Percentiles rank a stretch among this genome's conserved stretches.
Conservation (phyloP, 352 stramenopile species). For the Phytophthora kernoviae region DNA sequence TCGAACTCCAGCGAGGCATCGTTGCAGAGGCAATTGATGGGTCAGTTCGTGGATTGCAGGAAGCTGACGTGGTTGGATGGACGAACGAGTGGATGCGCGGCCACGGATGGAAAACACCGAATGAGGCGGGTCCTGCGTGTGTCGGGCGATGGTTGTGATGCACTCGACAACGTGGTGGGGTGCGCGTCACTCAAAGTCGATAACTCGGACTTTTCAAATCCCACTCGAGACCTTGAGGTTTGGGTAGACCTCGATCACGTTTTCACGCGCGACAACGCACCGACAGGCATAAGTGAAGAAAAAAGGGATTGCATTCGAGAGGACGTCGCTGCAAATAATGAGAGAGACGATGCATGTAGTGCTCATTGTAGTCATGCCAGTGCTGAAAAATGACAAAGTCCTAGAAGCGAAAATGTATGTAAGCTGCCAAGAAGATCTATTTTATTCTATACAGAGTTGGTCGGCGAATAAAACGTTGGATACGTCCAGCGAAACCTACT, state of each 20-base stretch:
- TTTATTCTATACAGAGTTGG: no score
- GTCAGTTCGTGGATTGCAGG: no score
- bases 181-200: not conserved
- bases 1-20: constrained; percentile 18
- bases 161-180: constrained; percentile 1
- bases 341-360: no score
- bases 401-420: no score
- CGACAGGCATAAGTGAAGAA: not conserved
- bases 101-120: constrained; percentile 10
- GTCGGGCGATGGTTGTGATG: not conserved
- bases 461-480: no score
- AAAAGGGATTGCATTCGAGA: not conserved
- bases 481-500: no score
- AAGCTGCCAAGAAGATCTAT: no score
- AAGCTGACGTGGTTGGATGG: not conserved
- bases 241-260: constrained; percentile 5
- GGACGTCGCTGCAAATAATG: no score
- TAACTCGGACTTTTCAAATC: not conserved
- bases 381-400: no score
- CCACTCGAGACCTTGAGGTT: constrained; percentile 1
- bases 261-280: constrained; percentile 1
- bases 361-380: no score
- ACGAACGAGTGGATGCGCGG: not conserved
- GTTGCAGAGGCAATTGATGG: not conserved
- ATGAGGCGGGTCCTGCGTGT: constrained; percentile 4